Percentiles rank a stretch among this genome's conserved stretches.
Evolutionary conservation across 768 basidiomycete genomes (phyloP).

Genomic region (Galerina sulciceps): DNA sequence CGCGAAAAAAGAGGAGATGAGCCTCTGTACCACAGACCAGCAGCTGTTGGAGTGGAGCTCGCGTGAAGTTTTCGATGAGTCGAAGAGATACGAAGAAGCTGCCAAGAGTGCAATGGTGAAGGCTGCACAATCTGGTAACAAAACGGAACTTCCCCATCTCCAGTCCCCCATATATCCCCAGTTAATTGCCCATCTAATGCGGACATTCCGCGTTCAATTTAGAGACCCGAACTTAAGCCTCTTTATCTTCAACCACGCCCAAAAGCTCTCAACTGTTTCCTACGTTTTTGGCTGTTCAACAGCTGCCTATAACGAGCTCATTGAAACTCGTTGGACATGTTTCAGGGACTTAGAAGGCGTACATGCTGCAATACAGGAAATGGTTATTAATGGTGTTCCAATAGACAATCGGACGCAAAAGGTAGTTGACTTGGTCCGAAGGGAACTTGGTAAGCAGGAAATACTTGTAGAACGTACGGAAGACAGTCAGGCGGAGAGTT

Average conservation of each 20-base stretch:
- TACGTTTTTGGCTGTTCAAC: conserved; percentile 93
- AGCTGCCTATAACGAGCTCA: conserved; percentile 84
- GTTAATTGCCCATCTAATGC: conserved; percentile 78
- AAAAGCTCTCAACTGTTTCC: conserved; percentile 72
- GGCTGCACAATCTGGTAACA: conserved; percentile 26
- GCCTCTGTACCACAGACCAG: conserved; percentile 67
- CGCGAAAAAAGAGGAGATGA: conserved; percentile 73
- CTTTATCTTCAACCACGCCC: conserved; percentile 80
- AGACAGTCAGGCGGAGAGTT: conserved; percentile 50
- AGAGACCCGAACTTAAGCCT: conserved; percentile 81
- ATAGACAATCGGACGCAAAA: conserved; percentile 63
- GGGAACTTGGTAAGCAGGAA: conserved; percentile 55
- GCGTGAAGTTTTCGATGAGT: conserved; percentile 69
- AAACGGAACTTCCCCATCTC: conserved; percentile 38
- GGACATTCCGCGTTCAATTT: conserved; percentile 77
- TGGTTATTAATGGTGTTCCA: conserved; percentile 78
- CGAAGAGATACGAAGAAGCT: conserved; percentile 50
- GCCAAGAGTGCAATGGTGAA: conserved; percentile 41
- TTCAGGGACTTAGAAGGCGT: conserved; percentile 86
- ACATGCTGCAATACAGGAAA: conserved; percentile 75
- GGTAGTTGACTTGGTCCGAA: conserved; percentile 64
- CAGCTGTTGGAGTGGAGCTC: conserved; percentile 77
- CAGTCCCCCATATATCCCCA: conserved; percentile 75
- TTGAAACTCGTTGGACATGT: conserved; percentile 82
- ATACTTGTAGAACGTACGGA: conserved; percentile 54